Evolutionary conservation across 495 filamentous ascomycete species (phyloP), one percentile per base, ranked within the genome.

Genomic region (Hypomontagnella monticulosa): DNA sequence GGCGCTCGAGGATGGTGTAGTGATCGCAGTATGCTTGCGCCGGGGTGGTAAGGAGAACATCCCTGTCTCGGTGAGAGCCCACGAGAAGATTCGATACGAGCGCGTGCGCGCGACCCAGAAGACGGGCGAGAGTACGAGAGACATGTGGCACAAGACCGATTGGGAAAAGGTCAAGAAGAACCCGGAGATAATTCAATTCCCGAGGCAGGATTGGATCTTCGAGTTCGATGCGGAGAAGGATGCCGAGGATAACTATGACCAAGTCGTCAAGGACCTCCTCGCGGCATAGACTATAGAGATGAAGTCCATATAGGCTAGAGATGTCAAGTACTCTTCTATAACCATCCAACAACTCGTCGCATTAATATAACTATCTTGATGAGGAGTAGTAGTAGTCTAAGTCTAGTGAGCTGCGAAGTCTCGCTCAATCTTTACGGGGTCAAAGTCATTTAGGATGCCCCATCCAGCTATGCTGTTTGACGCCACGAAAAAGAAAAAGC

Each of bases 1-100:
- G 66, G 87, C 88, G 0, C 81, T 91, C 71, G 88, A 91, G 63
- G 88, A 90, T 54, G 80, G 79, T 9, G 85, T 87, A 6, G 84
- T 81, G 0, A 78, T 89, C 18, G 86, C 86, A 3, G 80, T 87
- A 8, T 86, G 84, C 48, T 66, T 90, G 49, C 79, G 80, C 37
- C 69, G 80, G 4, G 85, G 77, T 5, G 86, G 86, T 0, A 86
- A 85, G 61, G 75, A 62, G 0, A 80, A 83, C 50, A 70, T 87
- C 3, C 75, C 73, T 0, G 70, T 60, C 4, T 81, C 82, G 0
- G 76, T 84, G 12, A 71, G 75, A 34, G 77, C 79, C 4, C 81
- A 85, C 55, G 79, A 85, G 63, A 80, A 81, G 37, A 78, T 85
- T 8, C 67, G 82, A 71, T 79, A 83, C 51, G 79, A 83, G 1